These are phyloP conservation scores for Scortechinia acanthostroma DNA, from an alignment of 2,329 filamentous ascomycete genomes.

Conservation along the genomic window DNA sequence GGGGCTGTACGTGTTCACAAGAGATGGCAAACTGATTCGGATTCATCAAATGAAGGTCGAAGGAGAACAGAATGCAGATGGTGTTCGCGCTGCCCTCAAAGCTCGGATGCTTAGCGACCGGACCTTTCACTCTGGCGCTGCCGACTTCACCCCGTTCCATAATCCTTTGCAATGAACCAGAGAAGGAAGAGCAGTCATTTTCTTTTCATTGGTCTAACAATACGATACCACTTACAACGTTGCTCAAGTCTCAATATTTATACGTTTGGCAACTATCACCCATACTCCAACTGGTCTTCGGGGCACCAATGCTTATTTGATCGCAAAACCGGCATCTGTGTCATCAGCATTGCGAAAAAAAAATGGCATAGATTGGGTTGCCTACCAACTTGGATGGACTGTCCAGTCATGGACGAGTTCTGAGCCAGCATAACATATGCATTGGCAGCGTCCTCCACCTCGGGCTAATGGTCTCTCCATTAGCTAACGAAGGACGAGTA, in stretches of 20 bases:
- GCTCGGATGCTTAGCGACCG: constrained; percentile 23
- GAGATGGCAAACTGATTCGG: constrained; percentile 9
- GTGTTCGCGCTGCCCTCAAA: constrained; percentile 24
- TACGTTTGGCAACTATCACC: not conserved
- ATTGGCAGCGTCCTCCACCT: constrained; percentile 29
- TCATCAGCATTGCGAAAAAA: not conserved
- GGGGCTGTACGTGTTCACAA: not conserved
- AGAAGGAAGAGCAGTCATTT: too few relatives aligned
- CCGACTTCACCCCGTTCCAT: not conserved
- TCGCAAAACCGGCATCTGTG: constrained; percentile 20
- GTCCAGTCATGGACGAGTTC: constrained; percentile 34
- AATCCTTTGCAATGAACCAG: not conserved
- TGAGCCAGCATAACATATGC: constrained; percentile 27
- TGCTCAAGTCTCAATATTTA: too few relatives aligned
- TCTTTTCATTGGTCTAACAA: too few relatives aligned
- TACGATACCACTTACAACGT: too few relatives aligned
- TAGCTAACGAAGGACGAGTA: too few relatives aligned
- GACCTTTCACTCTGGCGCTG: constrained; percentile 9
- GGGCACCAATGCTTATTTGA: constrained; percentile 8
- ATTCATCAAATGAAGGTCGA: constrained; percentile 28
- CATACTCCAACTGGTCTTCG: not conserved
- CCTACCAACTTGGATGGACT: constrained; percentile 30
- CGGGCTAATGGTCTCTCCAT: constrained; percentile 17
- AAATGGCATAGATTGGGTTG: constrained; percentile 2
- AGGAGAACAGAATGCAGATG: constrained; percentile 21